Evolutionary conservation across 495 filamentous ascomycete species (phyloP), one percentile per base, ranked within the genome.

Genomic region (Aspergillus taichungensis): DNA sequence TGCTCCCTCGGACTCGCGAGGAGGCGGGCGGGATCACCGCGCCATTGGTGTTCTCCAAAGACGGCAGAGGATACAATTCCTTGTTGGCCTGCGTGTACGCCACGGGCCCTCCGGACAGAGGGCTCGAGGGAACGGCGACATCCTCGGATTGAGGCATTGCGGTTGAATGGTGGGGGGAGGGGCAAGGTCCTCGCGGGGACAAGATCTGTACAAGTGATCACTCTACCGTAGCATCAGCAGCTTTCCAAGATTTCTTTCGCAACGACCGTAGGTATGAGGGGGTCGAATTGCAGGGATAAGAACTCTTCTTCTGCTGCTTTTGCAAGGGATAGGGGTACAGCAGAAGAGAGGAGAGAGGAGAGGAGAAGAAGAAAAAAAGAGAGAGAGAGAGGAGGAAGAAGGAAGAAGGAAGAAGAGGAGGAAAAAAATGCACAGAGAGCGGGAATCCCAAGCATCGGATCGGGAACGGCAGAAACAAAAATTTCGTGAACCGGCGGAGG

Each of bases 1-100:
- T 71, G 13, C 72, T 60, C 53, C 64, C 67, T 35, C 60, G 56
- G 12, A 67, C 56, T 13, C 60, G 66, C 45, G 62, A 63, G 6
- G 62, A 61, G 46, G 68, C 70, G 12, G 85, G 82, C 27, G 72
- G 62, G 47, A 79, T 71, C 49, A 71, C 42, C 36, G 59, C 54
- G 35, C 64, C 63, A 52, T 48, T 64, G 54, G 41, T 48, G 35
- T 59, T 46, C 34, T 57, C 60, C 61, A 67, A 62, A 34, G 57
- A 57, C 40, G 61, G 56, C 36, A 62, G 44, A 30, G 57, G 51
- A 35, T 68, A 57, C 51, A 52, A 55, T 56, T 57, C 62, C 53
- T 55, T 61, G 49, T 37, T 59, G 43, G 43, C 50, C 50, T 52
- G 52, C 37, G 47, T 60, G 46, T 66, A 63, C 37, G 57, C 59